Base-by-base conservation (phyloP, 768 basidiomycete species). In the Mycena latifolia region DNA sequence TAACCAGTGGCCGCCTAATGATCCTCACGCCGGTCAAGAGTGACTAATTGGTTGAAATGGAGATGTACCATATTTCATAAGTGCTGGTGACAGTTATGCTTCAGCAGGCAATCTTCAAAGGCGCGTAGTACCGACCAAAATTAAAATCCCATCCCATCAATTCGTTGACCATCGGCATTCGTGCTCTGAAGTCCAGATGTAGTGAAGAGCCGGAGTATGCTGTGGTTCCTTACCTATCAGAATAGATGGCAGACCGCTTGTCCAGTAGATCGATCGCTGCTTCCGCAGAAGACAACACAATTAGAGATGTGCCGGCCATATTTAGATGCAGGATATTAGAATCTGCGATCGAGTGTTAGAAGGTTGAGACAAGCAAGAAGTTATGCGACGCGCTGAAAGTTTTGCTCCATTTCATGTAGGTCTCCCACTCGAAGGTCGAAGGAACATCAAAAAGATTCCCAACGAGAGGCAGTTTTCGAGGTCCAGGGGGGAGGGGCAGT, bases 381-480 rank as follows among this genome's bases (percentile, higher is more conserved):
- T 5, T 12, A 39, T 15, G 15, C 15, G 3, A 39, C 37, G 17
- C 37, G 15, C 37, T 39, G 37, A 8, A 39, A 5, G 11, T 18
- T 18, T 17, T 39, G 37, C 37, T 39, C 45, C 45, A 46, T n/a
- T 10, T 68, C 5, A 80, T 75, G 65, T 80, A 84, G 0, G 77
- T 78, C 29, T 69, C 71, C 70, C 81, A 79, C 54, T 80, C 79
- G 43, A 78, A 69, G 17, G 73, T 73, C 52, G 76, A 71, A 9
- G 82, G 83, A 25, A 84, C 55, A 41, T 84, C 78, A 28, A 76
- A 60, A n/a, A 82, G 65, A 68, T 82, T 83, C 28, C 82, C 82
- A n/a, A 81, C 67, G n/a, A 84, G 46, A 14, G 80, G 79, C 43
- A 77, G 70, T 18, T 76, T 77, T 48, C 66, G 78, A 4, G 82